A percentile compares a stretch with the other conserved stretches of the same genome.
These are phyloP conservation scores for Talaromyces sp. DNA, from an alignment of 2,329 filamentous ascomycete genomes.

Conservation along the genomic window DNA sequence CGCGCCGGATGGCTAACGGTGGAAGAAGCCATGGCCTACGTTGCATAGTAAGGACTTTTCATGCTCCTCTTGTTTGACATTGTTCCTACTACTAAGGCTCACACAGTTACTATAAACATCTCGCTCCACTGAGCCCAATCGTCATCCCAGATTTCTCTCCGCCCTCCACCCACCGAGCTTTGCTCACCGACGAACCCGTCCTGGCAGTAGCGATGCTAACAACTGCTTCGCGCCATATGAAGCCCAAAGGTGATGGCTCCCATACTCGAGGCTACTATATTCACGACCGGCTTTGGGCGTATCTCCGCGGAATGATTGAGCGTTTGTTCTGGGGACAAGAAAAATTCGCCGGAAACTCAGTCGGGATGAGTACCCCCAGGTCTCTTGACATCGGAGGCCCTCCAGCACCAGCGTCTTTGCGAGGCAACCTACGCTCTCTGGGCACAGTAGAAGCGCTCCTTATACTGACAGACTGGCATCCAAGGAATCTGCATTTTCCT, in stretches of 20 bases:
- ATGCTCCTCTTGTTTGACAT: slow-evolving; percentile 7
- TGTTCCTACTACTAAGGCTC: slow-evolving; percentile 7
- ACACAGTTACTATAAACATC: slow-evolving; percentile 77
- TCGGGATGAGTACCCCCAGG: slow-evolving; percentile 58
- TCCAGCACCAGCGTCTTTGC: slow-evolving; percentile 47
- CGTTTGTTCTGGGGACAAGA: slow-evolving; percentile 94
- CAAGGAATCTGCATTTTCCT: slow-evolving; percentile 87
- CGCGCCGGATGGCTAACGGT: slow-evolving; percentile 94
- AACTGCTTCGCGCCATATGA: slow-evolving; percentile 81
- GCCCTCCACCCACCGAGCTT: slow-evolving; percentile 68
- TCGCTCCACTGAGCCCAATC: slow-evolving; percentile 89
- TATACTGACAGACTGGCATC: slow-evolving; percentile 95
- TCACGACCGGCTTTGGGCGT: slow-evolving; percentile 92
- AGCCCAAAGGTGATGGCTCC: slow-evolving; percentile 71
- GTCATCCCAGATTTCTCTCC: slow-evolving; percentile 84
- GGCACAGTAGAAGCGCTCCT: slow-evolving; percentile 92
- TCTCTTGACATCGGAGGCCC: slow-evolving; percentile 59
- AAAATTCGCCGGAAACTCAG: slow-evolving; percentile 73
- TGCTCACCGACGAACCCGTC: slow-evolving; percentile 88
- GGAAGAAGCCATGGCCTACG: slow-evolving; percentile 85
- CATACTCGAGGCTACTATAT: slow-evolving; percentile 82
- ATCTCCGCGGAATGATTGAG: slow-evolving; percentile 91
- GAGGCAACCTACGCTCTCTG: slow-evolving; percentile 77
- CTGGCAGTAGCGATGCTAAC: slow-evolving; percentile 86
- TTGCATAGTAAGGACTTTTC: slow-evolving; percentile 67